Base-by-base conservation (phyloP, 106 monocot genomes). In the Apostasia ramifera region DNA sequence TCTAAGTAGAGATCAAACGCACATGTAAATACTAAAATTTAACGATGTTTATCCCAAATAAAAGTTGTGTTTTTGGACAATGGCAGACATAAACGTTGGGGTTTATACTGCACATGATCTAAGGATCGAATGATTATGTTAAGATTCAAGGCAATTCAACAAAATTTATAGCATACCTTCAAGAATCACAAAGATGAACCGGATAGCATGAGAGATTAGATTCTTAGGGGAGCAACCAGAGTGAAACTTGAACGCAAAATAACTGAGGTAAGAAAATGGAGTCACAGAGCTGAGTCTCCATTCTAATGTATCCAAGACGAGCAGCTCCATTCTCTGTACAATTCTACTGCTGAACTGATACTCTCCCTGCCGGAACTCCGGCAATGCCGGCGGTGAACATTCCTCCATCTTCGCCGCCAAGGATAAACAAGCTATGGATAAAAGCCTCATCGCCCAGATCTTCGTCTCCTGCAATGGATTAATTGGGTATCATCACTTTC, bases 341-440 rank as follows among this genome's bases (percentile, higher is more conserved):
- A 75, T 44, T 9, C 70, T 40, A 47, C 76, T 56, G n/a, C 74
- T 61, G 66, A 94, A 94, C 1, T 61, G 15, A 57, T 72, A 77
- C 1, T 74, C 78, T 44, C 83, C 82, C 0, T 43, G 55, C 39
- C 58, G 69, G 61, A 79, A 88, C 64, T 85, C 91, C 2, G 83
- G 47, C 41, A 94, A 59, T 15, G 70, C 42, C 10, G 91, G 80
- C 14, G 66, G 71, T 26, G 55, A 48, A 73, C 66, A 66, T 67
- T 94, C 94, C 67, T 94, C 94, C 90, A 94, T 77, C 74, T 94
- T 94, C 59, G 68, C 81, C 15, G 94, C 94, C 77, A 94, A 62
- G 15, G 91, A 91, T 49, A 85, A 60, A 63, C 84, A 85, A 46
- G 81, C 84, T 39, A 74, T 72, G 3, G 81, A 74, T 54, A 87